Conservation (phyloP, 495 filamentous ascomycete genomes). For the Oidiodendron maius region DNA sequence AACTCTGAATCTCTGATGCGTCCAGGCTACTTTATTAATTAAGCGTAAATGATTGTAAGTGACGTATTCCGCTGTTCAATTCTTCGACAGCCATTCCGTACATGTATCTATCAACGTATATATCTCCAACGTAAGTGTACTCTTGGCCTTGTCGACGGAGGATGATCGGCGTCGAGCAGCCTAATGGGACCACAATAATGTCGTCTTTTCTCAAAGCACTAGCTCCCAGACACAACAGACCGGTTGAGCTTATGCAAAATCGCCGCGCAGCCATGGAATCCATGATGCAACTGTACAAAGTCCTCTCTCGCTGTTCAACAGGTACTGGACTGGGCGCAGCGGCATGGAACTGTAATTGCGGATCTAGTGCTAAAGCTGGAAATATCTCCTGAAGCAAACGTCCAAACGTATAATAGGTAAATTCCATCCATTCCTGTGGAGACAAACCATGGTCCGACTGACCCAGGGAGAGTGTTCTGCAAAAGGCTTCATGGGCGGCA, state of each 20-base stretch:
- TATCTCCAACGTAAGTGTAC: slow-evolving; percentile 24
- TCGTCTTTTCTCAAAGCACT: slow-evolving; percentile 20
- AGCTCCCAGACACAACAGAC: slow-evolving; percentile 22
- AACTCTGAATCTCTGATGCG: too few species aligned
- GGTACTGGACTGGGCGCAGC: not conserved
- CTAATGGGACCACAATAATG: slow-evolving; percentile 24
- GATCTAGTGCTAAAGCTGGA: slow-evolving; percentile 17
- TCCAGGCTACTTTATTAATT: too few species aligned
- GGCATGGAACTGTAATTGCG: slow-evolving; percentile 11
- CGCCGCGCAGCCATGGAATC: not conserved
- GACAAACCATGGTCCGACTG: slow-evolving; percentile 11
- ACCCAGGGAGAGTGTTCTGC: slow-evolving; percentile 22
- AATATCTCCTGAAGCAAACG: slow-evolving; percentile 19
- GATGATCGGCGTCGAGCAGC: slow-evolving; percentile 26
- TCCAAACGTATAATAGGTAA: slow-evolving; percentile 22
- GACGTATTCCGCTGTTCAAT: slow-evolving; percentile 4
- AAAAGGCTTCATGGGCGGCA: slow-evolving; percentile 18
- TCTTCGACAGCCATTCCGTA: slow-evolving; percentile 18
- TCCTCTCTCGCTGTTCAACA: not conserved
- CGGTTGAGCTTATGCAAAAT: not conserved
- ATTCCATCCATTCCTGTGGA: slow-evolving; percentile 12
- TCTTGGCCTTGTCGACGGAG: slow-evolving; percentile 18
- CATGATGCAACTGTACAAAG: not conserved
- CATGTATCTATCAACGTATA: slow-evolving; percentile 26
- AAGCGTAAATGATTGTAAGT: slow-evolving; percentile 5